Evolutionary conservation across 306 rosid genomes (phyloP), one percentile per base, ranked within the genome.

Genomic region (Medicago lupulina): DNA sequence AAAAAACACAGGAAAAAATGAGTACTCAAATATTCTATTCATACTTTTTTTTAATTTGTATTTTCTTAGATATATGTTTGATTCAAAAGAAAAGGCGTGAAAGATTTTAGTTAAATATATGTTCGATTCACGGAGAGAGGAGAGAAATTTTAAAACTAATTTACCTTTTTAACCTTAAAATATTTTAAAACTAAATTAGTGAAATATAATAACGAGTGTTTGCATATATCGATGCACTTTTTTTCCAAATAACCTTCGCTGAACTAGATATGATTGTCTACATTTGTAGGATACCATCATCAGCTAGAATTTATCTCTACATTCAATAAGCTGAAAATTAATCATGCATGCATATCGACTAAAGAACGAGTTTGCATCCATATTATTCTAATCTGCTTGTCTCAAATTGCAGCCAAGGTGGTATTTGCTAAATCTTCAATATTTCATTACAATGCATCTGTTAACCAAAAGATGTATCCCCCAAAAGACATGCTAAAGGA

Each of bases 361-460:
- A 41, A 49, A n/a, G 28, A 64, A 55, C 11, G 50, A 53, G 44
- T 60, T 76, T 76, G 49, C 57, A 43, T 41, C 51, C 15, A 38
- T 54, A 40, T 55, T 83, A 70, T 79, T 69, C 13, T 62, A 23
- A 62, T 70, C 15, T 55, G 69, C 40, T 60, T 58, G 21, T 73
- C 57, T 71, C 63, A 17, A 74, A 67, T 62, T 31, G 25, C 63
- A 73, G 41, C 62, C 23, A 71, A 21, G n/a, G 44, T 15, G 76
- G 80, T 60, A 68, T 39, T 31, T 10, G 70, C 47, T 62, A 81
- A 77, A 76, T 68, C 71, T 49, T 79, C n/a, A 67, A 72, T 50
- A 23, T 68, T 64, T 47, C 63, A 38, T 54, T 44, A 46, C 62
- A 50, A 9, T 54, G 58, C 67, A 72, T 74, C 57, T 55, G 75